Evolutionary conservation across 106 monocot species (phyloP).

Genomic region (Dactylorhiza incarnata): DNA sequence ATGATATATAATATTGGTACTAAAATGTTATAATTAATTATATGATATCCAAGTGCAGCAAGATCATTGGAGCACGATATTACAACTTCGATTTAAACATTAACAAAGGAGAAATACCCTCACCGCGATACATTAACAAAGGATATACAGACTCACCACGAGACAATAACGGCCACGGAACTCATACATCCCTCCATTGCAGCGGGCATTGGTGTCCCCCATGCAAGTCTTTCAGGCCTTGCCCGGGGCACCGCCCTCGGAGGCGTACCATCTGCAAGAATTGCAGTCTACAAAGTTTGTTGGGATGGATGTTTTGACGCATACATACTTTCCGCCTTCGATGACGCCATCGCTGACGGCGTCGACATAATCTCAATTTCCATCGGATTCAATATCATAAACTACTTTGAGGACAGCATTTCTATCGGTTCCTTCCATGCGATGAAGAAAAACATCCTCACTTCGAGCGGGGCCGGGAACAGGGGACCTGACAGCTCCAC

Average conservation of each 20-base stretch:
- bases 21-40: background rate
- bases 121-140: too few species aligned
- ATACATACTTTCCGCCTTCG: constrained; percentile 18
- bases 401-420: background rate
- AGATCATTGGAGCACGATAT: constrained; percentile 13
- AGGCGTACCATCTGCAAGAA: background rate
- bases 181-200: constrained; percentile 30
- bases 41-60: background rate
- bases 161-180: constrained; percentile 31
- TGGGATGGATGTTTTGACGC: background rate
- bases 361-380: constrained; percentile 30
- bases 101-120: background rate
- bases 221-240: constrained; percentile 10
- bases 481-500: background rate
- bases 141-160: too few species aligned
- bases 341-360: constrained; percentile 23
- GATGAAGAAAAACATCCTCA: background rate
- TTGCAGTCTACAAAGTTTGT: constrained; percentile 25
- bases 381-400: background rate
- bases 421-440: background rate
- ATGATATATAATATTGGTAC: background rate
- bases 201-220: constrained; percentile 9
- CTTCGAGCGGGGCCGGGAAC: background rate
- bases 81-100: constrained; percentile 1
- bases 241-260: constrained; percentile 14